A percentile compares a stretch with the other conserved stretches of the same genome.
These are phyloP conservation scores for Periconia sp. DNA, from an alignment of 2,329 filamentous ascomycete species.

Conservation along the genomic window DNA sequence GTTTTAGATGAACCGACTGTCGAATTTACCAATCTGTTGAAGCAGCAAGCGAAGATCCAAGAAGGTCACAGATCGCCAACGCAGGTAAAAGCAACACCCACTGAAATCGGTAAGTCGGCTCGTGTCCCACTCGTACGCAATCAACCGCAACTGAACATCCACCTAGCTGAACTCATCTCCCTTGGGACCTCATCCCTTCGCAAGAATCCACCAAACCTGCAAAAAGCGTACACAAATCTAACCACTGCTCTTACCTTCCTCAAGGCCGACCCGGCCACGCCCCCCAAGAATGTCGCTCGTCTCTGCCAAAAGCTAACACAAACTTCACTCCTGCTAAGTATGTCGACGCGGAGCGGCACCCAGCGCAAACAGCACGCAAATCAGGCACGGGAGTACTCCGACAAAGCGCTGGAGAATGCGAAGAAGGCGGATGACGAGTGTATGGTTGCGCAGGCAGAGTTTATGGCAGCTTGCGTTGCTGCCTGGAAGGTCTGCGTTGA, in stretches of 20 bases:
- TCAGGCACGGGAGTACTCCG: constrained; percentile 12
- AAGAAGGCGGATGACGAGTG: constrained; percentile 5
- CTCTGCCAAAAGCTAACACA: constrained; percentile 20
- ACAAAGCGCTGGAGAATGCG: constrained; percentile 11
- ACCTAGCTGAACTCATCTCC: constrained; percentile 8
- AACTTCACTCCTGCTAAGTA: constrained; percentile 9
- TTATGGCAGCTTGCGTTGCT: constrained; percentile 10
- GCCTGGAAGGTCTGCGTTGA: constrained; percentile 14
- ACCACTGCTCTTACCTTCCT: constrained; percentile 13
- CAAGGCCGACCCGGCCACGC: constrained; percentile 7
- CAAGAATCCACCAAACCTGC: constrained; percentile 1
- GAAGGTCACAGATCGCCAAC: neutral
- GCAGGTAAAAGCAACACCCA: constrained; percentile 5
- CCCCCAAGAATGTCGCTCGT: constrained; percentile 16
- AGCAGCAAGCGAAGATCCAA: neutral
- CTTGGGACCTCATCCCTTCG: constrained; percentile 7
- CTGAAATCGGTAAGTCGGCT: constrained; percentile 4
- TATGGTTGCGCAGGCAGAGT: constrained; percentile 16
- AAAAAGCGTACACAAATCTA: constrained; percentile 13
- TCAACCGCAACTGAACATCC: neutral
- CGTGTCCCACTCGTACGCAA: neutral
- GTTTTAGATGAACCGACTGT: constrained; percentile 5
- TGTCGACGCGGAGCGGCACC: neutral
- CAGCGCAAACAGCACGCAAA: constrained; percentile 9
- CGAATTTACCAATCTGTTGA: constrained; percentile 5